Percentiles rank a stretch among this genome's conserved stretches.
phyloP scores from a whole-genome alignment of 352 stramenopile species.

The Phytophthora cajani region DNA sequence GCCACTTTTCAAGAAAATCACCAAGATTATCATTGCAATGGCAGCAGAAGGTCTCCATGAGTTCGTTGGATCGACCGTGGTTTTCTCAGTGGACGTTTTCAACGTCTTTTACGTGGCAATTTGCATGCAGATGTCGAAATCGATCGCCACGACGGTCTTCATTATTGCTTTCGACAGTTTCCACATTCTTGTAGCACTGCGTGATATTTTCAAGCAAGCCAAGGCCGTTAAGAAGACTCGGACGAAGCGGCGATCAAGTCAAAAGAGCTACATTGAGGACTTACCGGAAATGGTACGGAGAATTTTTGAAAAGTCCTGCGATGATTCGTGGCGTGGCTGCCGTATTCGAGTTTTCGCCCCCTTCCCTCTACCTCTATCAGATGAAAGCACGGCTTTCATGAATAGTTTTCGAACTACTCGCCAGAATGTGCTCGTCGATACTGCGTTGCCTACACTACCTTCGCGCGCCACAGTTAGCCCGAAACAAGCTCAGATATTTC shows the following conservation, averaged over 20 bases:
- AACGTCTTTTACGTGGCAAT: not conserved
- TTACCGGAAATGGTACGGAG: constrained; percentile 11
- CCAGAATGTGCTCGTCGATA: not conserved
- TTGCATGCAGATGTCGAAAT: constrained; percentile 2
- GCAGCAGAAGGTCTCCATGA: not conserved
- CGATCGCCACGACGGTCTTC: not conserved
- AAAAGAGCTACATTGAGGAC: not conserved
- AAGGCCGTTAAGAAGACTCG: not conserved
- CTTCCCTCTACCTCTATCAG: constrained; percentile 1
- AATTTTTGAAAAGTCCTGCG: not conserved
- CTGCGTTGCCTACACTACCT: not conserved
- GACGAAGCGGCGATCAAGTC: not conserved
- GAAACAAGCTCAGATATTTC: not conserved
- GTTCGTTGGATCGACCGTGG: not conserved
- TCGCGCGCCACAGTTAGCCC: not conserved
- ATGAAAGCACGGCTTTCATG: constrained; percentile 2
- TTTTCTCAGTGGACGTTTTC: not conserved
- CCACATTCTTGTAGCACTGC: not conserved
- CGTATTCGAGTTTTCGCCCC: constrained; percentile 5
- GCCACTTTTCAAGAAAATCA: not conserved
- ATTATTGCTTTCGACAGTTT: not conserved
- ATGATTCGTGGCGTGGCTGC: not conserved
- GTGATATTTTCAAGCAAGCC: not conserved
- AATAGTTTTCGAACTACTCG: not conserved
- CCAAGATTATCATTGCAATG: not conserved